Evolutionary conservation across 257 asterid species (phyloP), one percentile per base, ranked within the genome.

Genomic region (Cynanchum wilfordii): DNA sequence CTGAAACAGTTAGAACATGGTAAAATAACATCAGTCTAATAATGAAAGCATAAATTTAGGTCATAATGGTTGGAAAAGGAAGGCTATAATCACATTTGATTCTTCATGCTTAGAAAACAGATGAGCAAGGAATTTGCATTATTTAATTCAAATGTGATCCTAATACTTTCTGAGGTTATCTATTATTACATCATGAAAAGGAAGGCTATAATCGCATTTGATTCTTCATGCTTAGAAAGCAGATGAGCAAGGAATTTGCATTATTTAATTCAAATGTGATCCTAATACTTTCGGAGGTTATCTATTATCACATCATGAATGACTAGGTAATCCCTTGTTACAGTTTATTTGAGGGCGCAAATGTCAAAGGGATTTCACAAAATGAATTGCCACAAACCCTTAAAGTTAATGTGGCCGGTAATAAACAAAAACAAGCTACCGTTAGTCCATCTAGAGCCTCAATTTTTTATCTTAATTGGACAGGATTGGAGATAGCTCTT

Each of bases 1-100:
- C 94, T 88, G 77, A 20, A 20, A 66, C 49, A 44, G 25, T 73
- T 12, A 33, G 62, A 73, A 69, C 16, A 57, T 22, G 42, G 38
- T 44, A 10, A 27, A 72, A 68, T n/a, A 65, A 78, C 66, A 22
- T 74, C 9, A 44, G 38, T 57, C 29, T 29, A 50, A n/a, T 27
- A 11, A 60, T 50, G 25, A 49, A 13, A 45, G 54, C 29, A 65
- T 16, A 49, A 30, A 19, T 36, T 0, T 3, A 3, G 19, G 3
- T 11, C 27, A 69, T 29, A 52, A 27, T 54, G 33, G 36, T 70
- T 74, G 50, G 16, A 50, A 40, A 25, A 29, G 20, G 0, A 36
- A 3, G 64, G 38, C 15, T 16, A 68, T n/a, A n/a, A n/a, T n/a
- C n/a, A n/a, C n/a, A n/a, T n/a, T n/a, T n/a, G n/a, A n/a, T n/a